phyloP scores from a whole-genome alignment of 805 yeast species.

The Ogataea angusta region DNA sequence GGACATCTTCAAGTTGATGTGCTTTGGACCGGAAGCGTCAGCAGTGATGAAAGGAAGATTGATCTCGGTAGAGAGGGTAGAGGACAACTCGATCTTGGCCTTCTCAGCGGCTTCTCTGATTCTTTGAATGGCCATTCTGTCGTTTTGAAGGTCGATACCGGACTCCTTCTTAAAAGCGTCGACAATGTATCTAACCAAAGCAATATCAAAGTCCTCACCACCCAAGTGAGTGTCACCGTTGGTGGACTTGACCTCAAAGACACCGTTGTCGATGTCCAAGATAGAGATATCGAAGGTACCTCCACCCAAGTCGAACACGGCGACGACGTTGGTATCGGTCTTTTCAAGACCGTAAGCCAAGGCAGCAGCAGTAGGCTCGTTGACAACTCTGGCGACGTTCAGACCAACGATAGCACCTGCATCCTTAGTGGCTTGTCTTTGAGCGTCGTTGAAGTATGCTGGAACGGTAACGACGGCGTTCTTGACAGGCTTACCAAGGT shows the following conservation, averaged over 20 bases:
- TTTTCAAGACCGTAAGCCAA: slow-evolving; percentile 93
- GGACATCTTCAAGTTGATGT: slow-evolving; percentile 54
- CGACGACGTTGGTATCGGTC: slow-evolving; percentile 57
- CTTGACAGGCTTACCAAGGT: slow-evolving; percentile 80
- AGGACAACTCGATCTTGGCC: slow-evolving; percentile 72
- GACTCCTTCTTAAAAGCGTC: slow-evolving; percentile 53
- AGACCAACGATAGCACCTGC: slow-evolving; percentile 97
- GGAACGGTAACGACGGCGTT: slow-evolving; percentile 92
- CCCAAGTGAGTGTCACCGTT: slow-evolving; percentile 95
- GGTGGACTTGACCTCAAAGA: slow-evolving; percentile 95
- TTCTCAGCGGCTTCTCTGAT: slow-evolving; percentile 77
- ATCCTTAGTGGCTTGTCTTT: slow-evolving; percentile 92
- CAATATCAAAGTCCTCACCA: slow-evolving; percentile 90
- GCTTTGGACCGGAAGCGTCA: slow-evolving; percentile 48
- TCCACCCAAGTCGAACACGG: slow-evolving; percentile 97
- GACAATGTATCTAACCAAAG: slow-evolving; percentile 72
- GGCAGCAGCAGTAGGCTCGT: slow-evolving; percentile 93
- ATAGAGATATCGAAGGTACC: slow-evolving; percentile 98
- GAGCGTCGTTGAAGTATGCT: slow-evolving; percentile 87
- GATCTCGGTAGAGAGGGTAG: slow-evolving; percentile 56
- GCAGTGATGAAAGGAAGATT: slow-evolving; percentile 67
- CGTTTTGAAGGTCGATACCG: slow-evolving; percentile 50
- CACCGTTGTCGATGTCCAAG: slow-evolving; percentile 96
- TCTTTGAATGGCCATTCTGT: slow-evolving; percentile 65
- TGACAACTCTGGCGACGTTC: slow-evolving; percentile 83